Evolutionary conservation across 164 flowering plant species (phyloP).

Genomic region (Berberis vulgaris): DNA sequence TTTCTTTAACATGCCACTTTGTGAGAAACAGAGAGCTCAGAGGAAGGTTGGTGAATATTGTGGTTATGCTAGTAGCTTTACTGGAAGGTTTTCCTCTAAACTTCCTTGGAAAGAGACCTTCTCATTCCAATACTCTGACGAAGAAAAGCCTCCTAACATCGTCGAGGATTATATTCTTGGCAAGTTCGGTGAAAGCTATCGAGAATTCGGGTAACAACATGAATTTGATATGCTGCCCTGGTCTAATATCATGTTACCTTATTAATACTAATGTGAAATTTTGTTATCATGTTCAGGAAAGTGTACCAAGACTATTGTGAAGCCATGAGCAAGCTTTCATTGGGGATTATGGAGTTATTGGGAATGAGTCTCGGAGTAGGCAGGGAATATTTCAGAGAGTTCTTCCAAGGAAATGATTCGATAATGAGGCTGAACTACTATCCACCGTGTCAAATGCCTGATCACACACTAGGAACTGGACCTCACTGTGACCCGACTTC

Average conservation of each 20-base stretch:
- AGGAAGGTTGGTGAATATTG: constrained; percentile 65
- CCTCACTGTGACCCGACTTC: constrained; percentile 89
- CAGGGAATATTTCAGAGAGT: constrained; percentile 35
- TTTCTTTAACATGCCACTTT: constrained; percentile 46
- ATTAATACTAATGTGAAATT: background rate
- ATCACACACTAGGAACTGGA: constrained; percentile 71
- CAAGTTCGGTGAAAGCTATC: constrained; percentile 42
- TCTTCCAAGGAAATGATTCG: constrained; percentile 59
- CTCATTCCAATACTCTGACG: constrained; percentile 42
- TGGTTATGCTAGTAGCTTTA: constrained; percentile 88
- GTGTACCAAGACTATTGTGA: constrained; percentile 70
- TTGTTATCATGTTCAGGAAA: constrained; percentile 23
- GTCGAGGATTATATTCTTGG: constrained; percentile 42
- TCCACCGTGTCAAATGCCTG: constrained; percentile 72
- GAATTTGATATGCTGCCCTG: too few relatives aligned
- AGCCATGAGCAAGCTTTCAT: constrained; percentile 56
- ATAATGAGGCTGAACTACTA: constrained; percentile 83
- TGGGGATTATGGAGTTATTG: constrained; percentile 72
- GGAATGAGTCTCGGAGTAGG: constrained; percentile 60
- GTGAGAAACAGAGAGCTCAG: constrained; percentile 53
- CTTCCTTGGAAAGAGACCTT: constrained; percentile 93
- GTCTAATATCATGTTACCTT: background rate
- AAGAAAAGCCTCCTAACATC: constrained; percentile 12
- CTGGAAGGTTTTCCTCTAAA: constrained; percentile 65
- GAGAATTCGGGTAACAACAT: constrained; percentile 39